Evolutionary conservation across 1,284 basidiomycete species (phyloP), one percentile per base, ranked within the genome.

Genomic region (Ustilago nuda): DNA sequence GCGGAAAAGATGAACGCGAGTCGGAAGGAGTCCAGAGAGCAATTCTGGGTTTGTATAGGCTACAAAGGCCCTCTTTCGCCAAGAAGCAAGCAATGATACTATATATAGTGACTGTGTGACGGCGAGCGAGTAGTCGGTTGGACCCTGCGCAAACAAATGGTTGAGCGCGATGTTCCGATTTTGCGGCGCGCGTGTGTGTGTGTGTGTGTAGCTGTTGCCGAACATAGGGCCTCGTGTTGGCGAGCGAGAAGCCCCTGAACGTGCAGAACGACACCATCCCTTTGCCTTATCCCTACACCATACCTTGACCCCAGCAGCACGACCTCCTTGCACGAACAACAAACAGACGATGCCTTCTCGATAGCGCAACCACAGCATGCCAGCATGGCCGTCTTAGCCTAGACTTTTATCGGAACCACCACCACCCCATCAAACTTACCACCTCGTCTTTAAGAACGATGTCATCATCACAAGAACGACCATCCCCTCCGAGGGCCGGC

Each of bases 41-140:
- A 79, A 48, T 83, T 80, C 50, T 83, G 82, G 82, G 70, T 83
- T 35, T 82, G 80, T 27, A 63, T 64, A 32, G 79, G 79, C 1
- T 76, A 65, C 48, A 75, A 62, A 46, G 65, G 78, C 35, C 41
- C 17, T 33, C 54, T 11, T 12, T 8, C 19, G 15, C 19, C 46
- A 19, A 19, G 13, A 19, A 45, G 43, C 19, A 8, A 45, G 7
- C 17, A 7, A 19, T 27, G 23, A 27, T 45, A 19, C 7, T 17
- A 45, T 19, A 45, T 19, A 45, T 19, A 19, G 17, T 15, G n/a
- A 45, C 7, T 45, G 43, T 45, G 43, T 19, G 19, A 45, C n/a
- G 19, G 50, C 27, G n/a, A 19, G 23, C 0, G 15, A 41, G 30
- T 32, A 17, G 32, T 53, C 32, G 50, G 48, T 36, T 69, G 55